These are phyloP conservation scores for Gastrolobium villosum DNA, from an alignment of 306 rosid species.

Conservation along the genomic window DNA sequence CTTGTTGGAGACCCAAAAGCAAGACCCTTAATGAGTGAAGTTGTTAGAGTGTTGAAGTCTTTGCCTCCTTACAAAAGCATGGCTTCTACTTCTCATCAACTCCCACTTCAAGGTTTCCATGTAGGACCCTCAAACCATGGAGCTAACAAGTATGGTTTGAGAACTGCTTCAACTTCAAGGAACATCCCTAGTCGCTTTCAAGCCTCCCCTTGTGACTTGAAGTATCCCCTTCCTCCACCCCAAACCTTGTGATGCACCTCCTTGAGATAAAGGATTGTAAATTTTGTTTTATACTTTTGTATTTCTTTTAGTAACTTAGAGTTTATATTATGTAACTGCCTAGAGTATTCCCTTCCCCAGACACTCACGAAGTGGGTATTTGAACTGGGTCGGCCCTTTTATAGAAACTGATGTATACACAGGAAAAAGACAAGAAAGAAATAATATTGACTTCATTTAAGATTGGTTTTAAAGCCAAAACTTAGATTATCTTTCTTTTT, in stretches of 20 bases:
- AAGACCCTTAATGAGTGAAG: constrained; percentile 75
- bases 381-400: too few relatives aligned
- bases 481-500: not conserved
- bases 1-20: constrained; percentile 50
- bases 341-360: too few relatives aligned
- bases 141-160: not conserved
- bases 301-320: not conserved
- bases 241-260: constrained; percentile 22
- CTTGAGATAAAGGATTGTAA: too few relatives aligned
- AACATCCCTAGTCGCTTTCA: constrained; percentile 50
- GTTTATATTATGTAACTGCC: not conserved
- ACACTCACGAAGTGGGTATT: too few relatives aligned
- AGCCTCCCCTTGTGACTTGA: constrained; percentile 41
- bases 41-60: constrained; percentile 51
- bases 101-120: constrained; percentile 38
- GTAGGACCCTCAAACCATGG: constrained; percentile 25
- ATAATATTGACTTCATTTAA: not conserved
- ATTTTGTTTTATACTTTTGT: not conserved
- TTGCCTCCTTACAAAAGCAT: constrained; percentile 23
- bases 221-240: constrained; percentile 45
- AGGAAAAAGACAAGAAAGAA: not conserved
- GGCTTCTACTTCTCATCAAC: too few relatives aligned
- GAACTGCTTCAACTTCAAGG: constrained; percentile 37
- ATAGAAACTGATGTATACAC: not conserved
- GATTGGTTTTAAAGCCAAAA: not conserved